Evolutionary conservation across 2,329 filamentous ascomycete genomes (phyloP).

Genomic region (Aspergillus sclerotialis): DNA sequence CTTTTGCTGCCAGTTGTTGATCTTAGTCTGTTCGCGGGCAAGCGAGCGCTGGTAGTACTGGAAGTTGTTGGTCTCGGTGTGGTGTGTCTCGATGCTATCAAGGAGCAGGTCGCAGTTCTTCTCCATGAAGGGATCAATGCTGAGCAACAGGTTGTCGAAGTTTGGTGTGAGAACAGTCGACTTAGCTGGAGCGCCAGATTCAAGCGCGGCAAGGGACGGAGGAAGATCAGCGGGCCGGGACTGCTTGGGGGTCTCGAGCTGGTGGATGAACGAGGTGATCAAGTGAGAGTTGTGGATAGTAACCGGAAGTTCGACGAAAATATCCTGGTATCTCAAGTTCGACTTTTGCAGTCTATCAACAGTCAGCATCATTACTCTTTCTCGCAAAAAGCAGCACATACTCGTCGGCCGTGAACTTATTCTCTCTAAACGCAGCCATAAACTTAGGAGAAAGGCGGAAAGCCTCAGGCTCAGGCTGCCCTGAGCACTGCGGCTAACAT

Average conservation of each 20-base stretch:
- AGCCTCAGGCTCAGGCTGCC: constrained; percentile 83
- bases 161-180: constrained; percentile 71
- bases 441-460: constrained; percentile 85
- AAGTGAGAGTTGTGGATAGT: constrained; percentile 95
- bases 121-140: constrained; percentile 95
- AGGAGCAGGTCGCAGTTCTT: constrained; percentile 95
- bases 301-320: constrained; percentile 83
- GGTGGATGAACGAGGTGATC: constrained; percentile 89
- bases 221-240: constrained; percentile 67
- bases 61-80: constrained; percentile 98
- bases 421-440: constrained; percentile 89
- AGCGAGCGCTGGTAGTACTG: constrained; percentile 94
- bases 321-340: constrained; percentile 87
- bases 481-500: constrained; percentile 90
- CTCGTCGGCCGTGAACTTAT: constrained; percentile 95
- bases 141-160: constrained; percentile 81
- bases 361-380: constrained; percentile 9
- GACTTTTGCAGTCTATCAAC: constrained; percentile 77
- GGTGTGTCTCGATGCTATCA: constrained; percentile 94
- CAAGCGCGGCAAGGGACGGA: constrained; percentile 69
- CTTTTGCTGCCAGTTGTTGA: constrained; percentile 93
- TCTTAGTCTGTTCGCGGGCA: constrained; percentile 91
- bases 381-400: constrained; percentile 41
- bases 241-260: constrained; percentile 65
- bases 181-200: constrained; percentile 53